These are phyloP conservation scores for Mimosa pudica DNA, from an alignment of 306 rosid species.

Conservation along the genomic window DNA sequence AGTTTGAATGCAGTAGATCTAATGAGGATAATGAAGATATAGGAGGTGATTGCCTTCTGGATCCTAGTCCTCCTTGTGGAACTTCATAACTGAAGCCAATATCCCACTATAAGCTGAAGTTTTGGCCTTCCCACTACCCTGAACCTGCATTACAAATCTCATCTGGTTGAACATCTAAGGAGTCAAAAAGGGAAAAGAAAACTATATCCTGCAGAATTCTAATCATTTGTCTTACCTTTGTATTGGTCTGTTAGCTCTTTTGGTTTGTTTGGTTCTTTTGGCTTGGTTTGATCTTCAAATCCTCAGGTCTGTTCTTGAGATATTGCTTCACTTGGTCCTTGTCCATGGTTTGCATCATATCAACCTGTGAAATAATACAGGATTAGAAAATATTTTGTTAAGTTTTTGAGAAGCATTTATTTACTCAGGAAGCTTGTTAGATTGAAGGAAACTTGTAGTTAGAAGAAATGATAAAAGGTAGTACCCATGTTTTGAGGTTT, in stretches of 20 bases:
- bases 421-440: too few relatives aligned
- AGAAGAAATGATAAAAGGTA: neutral
- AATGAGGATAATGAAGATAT: neutral
- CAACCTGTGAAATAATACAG: conserved; percentile 34
- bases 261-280: conserved; percentile 18
- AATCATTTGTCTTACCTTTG: conserved; percentile 29
- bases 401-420: neutral
- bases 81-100: conserved; percentile 51
- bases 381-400: neutral
- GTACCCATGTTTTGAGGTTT: conserved; percentile 42
- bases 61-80: conserved; percentile 31
- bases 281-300: neutral
- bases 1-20: neutral
- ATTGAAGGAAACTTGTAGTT: too few relatives aligned
- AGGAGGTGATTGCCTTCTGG: neutral
- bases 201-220: neutral
- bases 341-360: conserved; percentile 35
- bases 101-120: conserved; percentile 35
- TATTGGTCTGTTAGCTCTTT: conserved; percentile 5
- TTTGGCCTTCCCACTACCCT: conserved; percentile 25
- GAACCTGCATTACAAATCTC: conserved; percentile 30
- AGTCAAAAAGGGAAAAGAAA: neutral
- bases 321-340: conserved; percentile 29
- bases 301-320: conserved; percentile 27
- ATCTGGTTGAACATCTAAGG: neutral